These are phyloP conservation scores for Pontederia paniculata DNA, from an alignment of 176 grass and related monocot species.

Conservation along the genomic window DNA sequence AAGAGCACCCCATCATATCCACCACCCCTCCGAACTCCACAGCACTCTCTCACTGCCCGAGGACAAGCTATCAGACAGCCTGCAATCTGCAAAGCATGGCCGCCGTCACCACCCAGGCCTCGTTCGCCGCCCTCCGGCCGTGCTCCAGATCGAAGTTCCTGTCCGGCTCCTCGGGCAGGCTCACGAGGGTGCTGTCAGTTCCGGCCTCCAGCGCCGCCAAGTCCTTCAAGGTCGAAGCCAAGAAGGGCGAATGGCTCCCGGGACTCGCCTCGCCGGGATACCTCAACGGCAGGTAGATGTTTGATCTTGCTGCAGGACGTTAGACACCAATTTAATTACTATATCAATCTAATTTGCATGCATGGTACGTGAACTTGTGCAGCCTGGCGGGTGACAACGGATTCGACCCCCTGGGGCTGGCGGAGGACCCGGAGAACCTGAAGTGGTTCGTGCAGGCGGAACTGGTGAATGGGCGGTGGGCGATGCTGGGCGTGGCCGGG, in stretches of 20 bases:
- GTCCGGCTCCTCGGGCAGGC: background rate
- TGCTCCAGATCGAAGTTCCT: slow-evolving; percentile 2
- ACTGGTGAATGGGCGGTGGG: slow-evolving; percentile 70
- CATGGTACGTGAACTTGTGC: background rate
- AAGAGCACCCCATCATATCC: background rate
- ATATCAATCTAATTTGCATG: background rate
- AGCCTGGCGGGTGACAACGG: slow-evolving; percentile 62
- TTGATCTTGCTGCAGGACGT: background rate
- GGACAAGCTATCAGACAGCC: background rate
- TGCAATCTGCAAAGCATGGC: background rate
- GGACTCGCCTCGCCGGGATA: slow-evolving; percentile 51
- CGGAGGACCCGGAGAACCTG: slow-evolving; percentile 68
- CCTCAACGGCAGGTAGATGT: slow-evolving; percentile 41
- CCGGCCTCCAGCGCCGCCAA: slow-evolving; percentile 12
- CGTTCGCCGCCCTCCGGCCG: background rate
- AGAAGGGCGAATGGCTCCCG: slow-evolving; percentile 66
- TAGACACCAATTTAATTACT: background rate
- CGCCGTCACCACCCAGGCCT: background rate
- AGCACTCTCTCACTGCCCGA: background rate
- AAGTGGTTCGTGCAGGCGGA: slow-evolving; percentile 76
- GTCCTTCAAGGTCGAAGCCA: slow-evolving; percentile 43
- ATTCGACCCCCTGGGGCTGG: slow-evolving; percentile 56
- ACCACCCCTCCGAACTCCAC: background rate
- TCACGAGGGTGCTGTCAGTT: background rate
- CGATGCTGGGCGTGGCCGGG: slow-evolving; percentile 73